A percentile compares a stretch with the other conserved stretches of the same genome.
These are phyloP conservation scores for Cyberlindnera bimundalis DNA, from an alignment of 805 yeast genomes.

Conservation along the genomic window DNA sequence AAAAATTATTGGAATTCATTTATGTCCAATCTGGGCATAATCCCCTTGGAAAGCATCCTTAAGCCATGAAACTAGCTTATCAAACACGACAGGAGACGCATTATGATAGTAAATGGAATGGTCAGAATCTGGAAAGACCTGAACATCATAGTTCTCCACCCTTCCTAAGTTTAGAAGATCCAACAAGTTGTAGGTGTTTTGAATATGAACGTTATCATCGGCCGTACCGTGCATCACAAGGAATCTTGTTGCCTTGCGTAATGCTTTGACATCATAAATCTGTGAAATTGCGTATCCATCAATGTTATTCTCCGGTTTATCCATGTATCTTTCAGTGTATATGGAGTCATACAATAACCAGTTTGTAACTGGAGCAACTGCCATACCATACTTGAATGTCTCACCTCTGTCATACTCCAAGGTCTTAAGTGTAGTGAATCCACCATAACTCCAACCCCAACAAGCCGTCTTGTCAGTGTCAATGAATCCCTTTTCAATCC, in stretches of 20 bases:
- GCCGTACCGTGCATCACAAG: constrained; percentile 95
- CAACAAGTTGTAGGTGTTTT: constrained; percentile 73
- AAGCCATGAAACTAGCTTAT: constrained; percentile 64
- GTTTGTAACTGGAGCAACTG: constrained; percentile 97
- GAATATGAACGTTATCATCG: constrained; percentile 96
- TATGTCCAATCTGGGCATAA: constrained; percentile 30
- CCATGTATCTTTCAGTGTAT: constrained; percentile 94
- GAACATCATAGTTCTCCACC: constrained; percentile 77
- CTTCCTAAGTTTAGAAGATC: constrained; percentile 69
- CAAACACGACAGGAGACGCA: constrained; percentile 65
- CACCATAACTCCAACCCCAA: constrained; percentile 99
- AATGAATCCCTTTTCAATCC: constrained; percentile 27
- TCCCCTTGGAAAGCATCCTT: constrained; percentile 55
- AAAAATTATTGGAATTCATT: not conserved
- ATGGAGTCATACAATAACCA: constrained; percentile 91
- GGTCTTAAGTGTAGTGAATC: constrained; percentile 85
- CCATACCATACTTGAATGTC: constrained; percentile 82
- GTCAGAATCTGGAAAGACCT: constrained; percentile 79
- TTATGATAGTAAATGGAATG: constrained; percentile 71
- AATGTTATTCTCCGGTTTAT: constrained; percentile 65
- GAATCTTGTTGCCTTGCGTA: constrained; percentile 61
- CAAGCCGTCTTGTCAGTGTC: constrained; percentile 45
- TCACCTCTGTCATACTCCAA: constrained; percentile 74
- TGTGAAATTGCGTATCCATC: constrained; percentile 60
- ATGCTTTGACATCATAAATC: constrained; percentile 51